phyloP scores from a whole-genome alignment of 164 flowering plant species.

The Annona squamosa region DNA sequence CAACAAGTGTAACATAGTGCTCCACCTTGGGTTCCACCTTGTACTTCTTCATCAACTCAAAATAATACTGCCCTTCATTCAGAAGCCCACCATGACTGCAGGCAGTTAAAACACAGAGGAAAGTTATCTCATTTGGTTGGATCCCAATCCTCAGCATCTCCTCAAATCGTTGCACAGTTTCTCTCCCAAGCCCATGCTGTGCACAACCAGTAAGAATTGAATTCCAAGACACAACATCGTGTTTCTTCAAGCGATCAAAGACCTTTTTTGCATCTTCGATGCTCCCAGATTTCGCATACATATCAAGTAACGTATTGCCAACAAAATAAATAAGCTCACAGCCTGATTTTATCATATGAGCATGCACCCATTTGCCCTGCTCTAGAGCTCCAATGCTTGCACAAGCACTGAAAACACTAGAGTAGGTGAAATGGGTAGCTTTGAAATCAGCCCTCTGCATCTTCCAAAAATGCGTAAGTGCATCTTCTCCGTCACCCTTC shows the following conservation, averaged over 20 bases:
- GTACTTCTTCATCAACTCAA: slow-evolving; percentile 45
- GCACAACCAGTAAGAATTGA: slow-evolving; percentile 64
- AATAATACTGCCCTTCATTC: slow-evolving; percentile 46
- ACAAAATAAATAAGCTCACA: slow-evolving; percentile 40
- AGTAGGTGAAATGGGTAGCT: slow-evolving; percentile 58
- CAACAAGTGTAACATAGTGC: slow-evolving; percentile 61
- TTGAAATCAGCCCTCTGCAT: slow-evolving; percentile 43
- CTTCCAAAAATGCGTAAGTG: slow-evolving; percentile 31
- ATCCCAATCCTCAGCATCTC: slow-evolving; percentile 41
- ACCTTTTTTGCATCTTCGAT: slow-evolving; percentile 53
- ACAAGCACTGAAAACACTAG: slow-evolving; percentile 48
- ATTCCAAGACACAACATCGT: slow-evolving; percentile 64
- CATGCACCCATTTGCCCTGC: slow-evolving; percentile 73
- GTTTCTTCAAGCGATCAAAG: slow-evolving; percentile 42
- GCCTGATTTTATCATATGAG: slow-evolving; percentile 55
- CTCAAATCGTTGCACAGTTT: slow-evolving; percentile 35
- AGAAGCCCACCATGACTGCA: slow-evolving; percentile 64
- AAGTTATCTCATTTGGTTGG: slow-evolving; percentile 49
- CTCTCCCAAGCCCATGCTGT: slow-evolving; percentile 56
- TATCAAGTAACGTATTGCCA: slow-evolving; percentile 58
- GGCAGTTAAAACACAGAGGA: slow-evolving; percentile 61
- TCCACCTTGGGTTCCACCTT: slow-evolving; percentile 34
- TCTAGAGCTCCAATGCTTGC: slow-evolving; percentile 56
- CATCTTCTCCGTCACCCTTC: slow-evolving; percentile 44
- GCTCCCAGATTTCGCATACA: slow-evolving; percentile 70